Conservation (phyloP, 2,329 filamentous ascomycete species). For the Raffaelea arxii region DNA sequence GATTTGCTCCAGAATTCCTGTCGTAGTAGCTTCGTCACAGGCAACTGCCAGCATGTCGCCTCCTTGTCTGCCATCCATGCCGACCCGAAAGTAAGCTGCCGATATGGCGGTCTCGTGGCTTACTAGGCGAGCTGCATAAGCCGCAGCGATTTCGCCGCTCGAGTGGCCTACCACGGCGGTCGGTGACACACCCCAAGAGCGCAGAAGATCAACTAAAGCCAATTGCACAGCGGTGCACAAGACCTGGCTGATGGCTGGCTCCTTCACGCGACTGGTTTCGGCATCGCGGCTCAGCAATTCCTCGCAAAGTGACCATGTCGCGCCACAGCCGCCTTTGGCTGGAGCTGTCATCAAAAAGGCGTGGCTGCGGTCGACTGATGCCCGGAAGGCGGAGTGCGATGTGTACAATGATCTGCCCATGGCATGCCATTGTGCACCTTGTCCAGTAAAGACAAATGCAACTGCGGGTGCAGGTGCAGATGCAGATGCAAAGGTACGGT, state of each 20-base stretch:
- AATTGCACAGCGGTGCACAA: slow-evolving; percentile 45
- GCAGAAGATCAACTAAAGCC: slow-evolving; percentile 22
- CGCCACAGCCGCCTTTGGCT: slow-evolving; percentile 13
- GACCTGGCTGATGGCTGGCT: slow-evolving; percentile 34
- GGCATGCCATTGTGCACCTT: slow-evolving; percentile 33
- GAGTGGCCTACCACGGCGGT: slow-evolving; percentile 28
- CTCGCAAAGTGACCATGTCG: slow-evolving; percentile 23
- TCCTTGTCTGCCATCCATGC: too few species aligned
- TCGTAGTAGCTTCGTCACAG: slow-evolving; percentile 17
- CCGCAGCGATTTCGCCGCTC: slow-evolving; percentile 34
- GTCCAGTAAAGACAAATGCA: slow-evolving; percentile 35
- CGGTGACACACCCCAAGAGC: slow-evolving; percentile 17
- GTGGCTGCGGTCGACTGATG: neutral
- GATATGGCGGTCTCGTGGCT: too few species aligned
- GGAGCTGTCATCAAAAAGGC: neutral
- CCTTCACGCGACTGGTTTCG: slow-evolving; percentile 17
- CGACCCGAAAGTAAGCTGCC: too few species aligned
- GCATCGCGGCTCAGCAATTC: slow-evolving; percentile 22
- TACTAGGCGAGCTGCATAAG: slow-evolving; percentile 28
- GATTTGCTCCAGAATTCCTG: too few species aligned
- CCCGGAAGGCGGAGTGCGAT: slow-evolving; percentile 17
- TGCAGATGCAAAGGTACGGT: too few species aligned
- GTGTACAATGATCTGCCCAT: slow-evolving; percentile 27
- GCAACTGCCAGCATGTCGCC: slow-evolving; percentile 27
- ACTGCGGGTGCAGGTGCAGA: too few species aligned